Base-by-base conservation (phyloP, 1,284 basidiomycete genomes). In the Rhodofomes roseus region DNA sequence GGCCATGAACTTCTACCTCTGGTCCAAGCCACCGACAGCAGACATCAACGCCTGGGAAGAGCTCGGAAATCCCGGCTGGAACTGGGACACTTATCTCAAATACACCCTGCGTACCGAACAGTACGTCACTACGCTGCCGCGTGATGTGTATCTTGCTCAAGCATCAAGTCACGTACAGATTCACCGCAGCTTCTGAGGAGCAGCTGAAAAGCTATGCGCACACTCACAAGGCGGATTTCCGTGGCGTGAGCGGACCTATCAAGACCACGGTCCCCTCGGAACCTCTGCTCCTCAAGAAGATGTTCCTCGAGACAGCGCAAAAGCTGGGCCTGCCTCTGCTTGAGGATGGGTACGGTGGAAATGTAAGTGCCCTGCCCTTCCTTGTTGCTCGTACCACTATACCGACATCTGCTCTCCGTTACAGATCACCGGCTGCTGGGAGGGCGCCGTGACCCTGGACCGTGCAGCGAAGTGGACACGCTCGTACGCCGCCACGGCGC, bases 41-140 rank as follows among this genome's bases (percentile, higher is more conserved):
- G 70, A 72, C 29, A 61, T 72, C 18, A 62, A 71, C 39, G 66
- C 58, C 31, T 62, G 25, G 29, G 66, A 68, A 50, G 58, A 60
- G 9, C 65, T 70, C 6, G 67, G 68, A 2, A 70, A 70, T 36
- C 61, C 66, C 1, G 68, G 67, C 0, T 70, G 65, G 68, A 70
- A 66, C 58, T 70, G 68, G 68, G 37, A 64, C 12, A 48, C 57
- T 25, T 59, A 63, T 31, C 55, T 65, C 37, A 65, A 62, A 40
- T 62, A 64, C 40, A n/a, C 64, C 22, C 54, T 59, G 51, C 56
- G 59, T n/a, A 36, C 41, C 2, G 61, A 63, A 56, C 12, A 59
- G 60, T 60, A 37, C 31, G 61, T 43, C 37, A 2, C 39, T 12
- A 27, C 8, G 6, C 5, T 14, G 11, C 16, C 22, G 4, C 58